A percentile compares a stretch with the other conserved stretches of the same genome.
phyloP scores from a whole-genome alignment of 2,329 filamentous ascomycete genomes.

The Cryphonectria parasitica region DNA sequence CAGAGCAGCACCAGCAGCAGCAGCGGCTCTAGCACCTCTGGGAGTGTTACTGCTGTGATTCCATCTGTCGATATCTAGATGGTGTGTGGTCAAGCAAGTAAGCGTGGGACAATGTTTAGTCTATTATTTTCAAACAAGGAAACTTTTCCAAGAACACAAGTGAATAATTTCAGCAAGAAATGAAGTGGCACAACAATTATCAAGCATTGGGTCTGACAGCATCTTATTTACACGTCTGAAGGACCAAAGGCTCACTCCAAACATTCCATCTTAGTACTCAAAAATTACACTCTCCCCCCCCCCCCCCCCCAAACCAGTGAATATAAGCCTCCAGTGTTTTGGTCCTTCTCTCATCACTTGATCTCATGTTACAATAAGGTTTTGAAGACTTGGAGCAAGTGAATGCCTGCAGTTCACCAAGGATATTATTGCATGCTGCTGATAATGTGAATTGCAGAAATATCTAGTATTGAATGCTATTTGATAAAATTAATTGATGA shows the following conservation, averaged over 20 bases:
- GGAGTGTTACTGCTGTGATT: not conserved
- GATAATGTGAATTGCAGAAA: not conserved
- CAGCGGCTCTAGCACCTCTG: not conserved
- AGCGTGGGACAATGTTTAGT: not conserved
- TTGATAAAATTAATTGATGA: not conserved
- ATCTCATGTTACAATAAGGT: not conserved
- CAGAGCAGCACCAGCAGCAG: not conserved
- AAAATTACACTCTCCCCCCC: too few relatives aligned
- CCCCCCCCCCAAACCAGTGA: too few relatives aligned
- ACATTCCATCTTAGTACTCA: too few relatives aligned
- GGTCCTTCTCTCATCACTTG: not conserved
- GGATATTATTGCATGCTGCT: not conserved
- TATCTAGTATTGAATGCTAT: not conserved
- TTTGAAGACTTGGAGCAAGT: not conserved
- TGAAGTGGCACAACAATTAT: not conserved
- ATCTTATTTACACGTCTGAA: too few relatives aligned
- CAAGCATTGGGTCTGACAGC: not conserved
- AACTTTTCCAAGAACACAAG: not conserved
- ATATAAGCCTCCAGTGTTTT: too few relatives aligned
- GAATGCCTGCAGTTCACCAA: not conserved
- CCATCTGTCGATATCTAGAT: not conserved
- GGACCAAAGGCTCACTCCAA: too few relatives aligned
- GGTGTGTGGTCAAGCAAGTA: not conserved
- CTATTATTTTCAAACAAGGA: not conserved
- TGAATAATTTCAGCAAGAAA: not conserved